phyloP scores from a whole-genome alignment of 2,329 filamentous ascomycete genomes.

The Ophiosphaerella herpotricha region DNA sequence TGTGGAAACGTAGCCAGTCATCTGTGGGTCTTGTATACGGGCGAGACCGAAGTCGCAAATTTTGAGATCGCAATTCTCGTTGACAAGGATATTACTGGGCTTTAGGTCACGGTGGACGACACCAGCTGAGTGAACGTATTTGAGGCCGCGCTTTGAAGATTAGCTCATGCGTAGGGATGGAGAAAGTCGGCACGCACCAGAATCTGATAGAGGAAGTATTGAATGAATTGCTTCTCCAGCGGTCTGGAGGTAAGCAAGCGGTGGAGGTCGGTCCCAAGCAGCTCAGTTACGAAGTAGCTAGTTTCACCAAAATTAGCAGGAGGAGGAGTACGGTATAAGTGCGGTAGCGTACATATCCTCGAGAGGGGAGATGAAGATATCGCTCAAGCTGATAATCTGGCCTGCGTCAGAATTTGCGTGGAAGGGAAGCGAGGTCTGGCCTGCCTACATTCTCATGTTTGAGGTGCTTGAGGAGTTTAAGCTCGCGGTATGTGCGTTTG shows the following conservation, averaged over 20 bases:
- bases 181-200: slow-evolving; percentile 65
- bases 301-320: slow-evolving; percentile 21
- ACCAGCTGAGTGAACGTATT: slow-evolving; percentile 98
- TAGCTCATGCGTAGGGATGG: slow-evolving; percentile 61
- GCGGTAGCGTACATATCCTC: slow-evolving; percentile 82
- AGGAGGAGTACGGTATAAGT: neutral
- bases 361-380: slow-evolving; percentile 98
- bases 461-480: slow-evolving; percentile 96
- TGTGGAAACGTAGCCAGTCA: slow-evolving; percentile 99
- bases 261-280: slow-evolving; percentile 95
- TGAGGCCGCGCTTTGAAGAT: slow-evolving; percentile 77
- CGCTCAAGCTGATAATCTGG: slow-evolving; percentile 92
- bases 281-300: slow-evolving; percentile 97
- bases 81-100: slow-evolving; percentile 98
- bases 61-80: slow-evolving; percentile 99
- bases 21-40: slow-evolving; percentile 97
- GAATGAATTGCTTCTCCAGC: slow-evolving; percentile 98
- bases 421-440: neutral
- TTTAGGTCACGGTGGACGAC: slow-evolving; percentile 98
- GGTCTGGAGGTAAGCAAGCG: slow-evolving; percentile 92
- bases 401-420: slow-evolving; percentile 20
- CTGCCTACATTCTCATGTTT: slow-evolving; percentile 86
- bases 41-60: slow-evolving; percentile 99
- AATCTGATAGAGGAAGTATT: slow-evolving; percentile 99
- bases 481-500: slow-evolving; percentile 95